Evolutionary conservation across 768 basidiomycete genomes (phyloP).

Genomic region (Russula sp.): DNA sequence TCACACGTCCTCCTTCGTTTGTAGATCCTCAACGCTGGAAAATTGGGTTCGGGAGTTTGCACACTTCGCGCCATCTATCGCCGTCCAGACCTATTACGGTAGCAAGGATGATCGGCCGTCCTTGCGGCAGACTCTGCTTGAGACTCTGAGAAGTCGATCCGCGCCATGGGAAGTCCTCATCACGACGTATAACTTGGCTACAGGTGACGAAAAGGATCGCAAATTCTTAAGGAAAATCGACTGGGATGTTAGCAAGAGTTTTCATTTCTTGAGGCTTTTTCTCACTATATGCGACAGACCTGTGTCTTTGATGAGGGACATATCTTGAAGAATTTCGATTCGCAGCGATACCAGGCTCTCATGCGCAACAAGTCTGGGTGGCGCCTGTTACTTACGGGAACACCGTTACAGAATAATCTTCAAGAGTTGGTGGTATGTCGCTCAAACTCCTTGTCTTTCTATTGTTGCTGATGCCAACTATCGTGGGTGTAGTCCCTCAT

Average conservation of each 20-base stretch:
- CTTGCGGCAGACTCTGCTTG: conserved; percentile 64
- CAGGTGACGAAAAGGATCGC: conserved; percentile 78
- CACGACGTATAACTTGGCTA: conserved; percentile 93
- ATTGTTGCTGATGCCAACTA: background rate
- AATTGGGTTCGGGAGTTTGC: conserved; percentile 98
- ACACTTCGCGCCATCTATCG: conserved; percentile 79
- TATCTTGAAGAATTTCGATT: conserved; percentile 93
- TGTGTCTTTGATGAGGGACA: conserved; percentile 98
- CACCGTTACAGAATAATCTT: conserved; percentile 87
- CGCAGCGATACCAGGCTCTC: conserved; percentile 89
- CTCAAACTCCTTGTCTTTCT: background rate
- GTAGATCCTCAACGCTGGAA: conserved; percentile 89
- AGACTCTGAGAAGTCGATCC: conserved; percentile 44
- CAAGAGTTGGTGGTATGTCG: conserved; percentile 79
- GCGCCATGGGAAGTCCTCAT: conserved; percentile 88
- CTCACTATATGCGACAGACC: conserved; percentile 41
- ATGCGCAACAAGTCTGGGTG: conserved; percentile 81
- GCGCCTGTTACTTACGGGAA: conserved; percentile 91
- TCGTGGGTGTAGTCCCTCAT: conserved; percentile 67
- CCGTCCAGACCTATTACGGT: conserved; percentile 89
- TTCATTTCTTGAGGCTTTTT: background rate
- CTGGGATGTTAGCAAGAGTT: conserved; percentile 72
- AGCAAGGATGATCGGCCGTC: conserved; percentile 76
- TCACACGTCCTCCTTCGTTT: background rate
- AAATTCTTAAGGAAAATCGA: conserved; percentile 88